Percentiles rank a stretch among this genome's conserved stretches.
Conservation (phyloP, 129 eudicot genomes). For the Arctium minus region DNA sequence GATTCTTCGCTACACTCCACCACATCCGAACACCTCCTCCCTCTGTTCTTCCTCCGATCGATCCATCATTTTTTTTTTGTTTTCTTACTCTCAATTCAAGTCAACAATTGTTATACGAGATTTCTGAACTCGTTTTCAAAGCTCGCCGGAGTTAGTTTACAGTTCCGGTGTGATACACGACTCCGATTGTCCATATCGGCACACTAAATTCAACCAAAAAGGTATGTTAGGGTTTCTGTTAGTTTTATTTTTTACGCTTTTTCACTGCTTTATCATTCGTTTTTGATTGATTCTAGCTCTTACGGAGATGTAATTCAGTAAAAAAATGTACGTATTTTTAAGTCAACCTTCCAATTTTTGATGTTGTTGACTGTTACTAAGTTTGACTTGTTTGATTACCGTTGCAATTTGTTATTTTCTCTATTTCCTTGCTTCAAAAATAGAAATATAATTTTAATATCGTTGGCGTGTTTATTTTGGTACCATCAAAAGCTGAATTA, state of each 20-base stretch:
- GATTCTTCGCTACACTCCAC: conserved; percentile 16
- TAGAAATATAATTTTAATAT: background rate
- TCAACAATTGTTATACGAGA: background rate
- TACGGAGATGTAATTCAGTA: conserved; percentile 2
- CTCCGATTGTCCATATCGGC: conserved; percentile 5
- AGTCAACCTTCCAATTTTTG: conserved; percentile 3
- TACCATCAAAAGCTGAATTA: background rate
- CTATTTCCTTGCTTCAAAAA: background rate
- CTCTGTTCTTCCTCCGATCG: conserved; percentile 6
- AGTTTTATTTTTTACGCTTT: background rate
- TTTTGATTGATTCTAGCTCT: background rate
- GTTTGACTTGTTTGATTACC: conserved; percentile 1
- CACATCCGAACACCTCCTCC: conserved; percentile 4
- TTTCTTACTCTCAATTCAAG: background rate
- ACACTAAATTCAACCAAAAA: conserved; percentile 7
- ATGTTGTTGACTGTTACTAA: background rate
- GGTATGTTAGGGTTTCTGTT: conserved; percentile 16
- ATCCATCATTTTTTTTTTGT: background rate
- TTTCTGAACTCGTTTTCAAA: background rate
- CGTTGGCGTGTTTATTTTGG: background rate
- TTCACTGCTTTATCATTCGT: background rate
- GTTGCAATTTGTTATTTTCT: background rate
- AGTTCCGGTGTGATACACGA: conserved; percentile 4
- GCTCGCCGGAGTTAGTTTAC: conserved; percentile 9
- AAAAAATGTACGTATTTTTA: background rate